Base-by-base conservation (phyloP, 2,329 filamentous ascomycete species). In the Xylariaceae sp. region DNA sequence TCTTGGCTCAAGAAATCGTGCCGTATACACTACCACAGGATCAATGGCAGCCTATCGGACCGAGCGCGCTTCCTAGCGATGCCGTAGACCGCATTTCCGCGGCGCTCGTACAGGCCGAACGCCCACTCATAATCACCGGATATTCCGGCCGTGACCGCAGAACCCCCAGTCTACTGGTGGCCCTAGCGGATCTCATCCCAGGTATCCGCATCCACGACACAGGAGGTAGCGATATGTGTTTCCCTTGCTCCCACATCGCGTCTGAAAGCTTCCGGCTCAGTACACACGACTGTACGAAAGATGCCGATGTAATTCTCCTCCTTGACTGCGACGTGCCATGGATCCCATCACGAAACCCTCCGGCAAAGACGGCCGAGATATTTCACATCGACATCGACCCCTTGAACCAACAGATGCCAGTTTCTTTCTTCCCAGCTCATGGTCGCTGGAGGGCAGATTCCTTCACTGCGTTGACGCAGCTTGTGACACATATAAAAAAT, bases 291-390 rank as follows among this genome's bases (percentile, higher is more conserved):
- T 71, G 70, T 43, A 82, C 85, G 59, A 74, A 71, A 53, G 77
- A 78, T 0, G 82, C 84, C 0, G 85, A 87, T 58, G 71, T 85
- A 39, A 84, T 87, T 39, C 61, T 88, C 5, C 75, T 87, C 2
- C 68, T 86, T 12, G 83, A 88, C 62, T 86, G 83, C 55, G 85
- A 87, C 60, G 81, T 87, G 0, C 84, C 85, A 0, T 87, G 83
- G 83, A 83, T 87, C 46, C 79, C 80, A 12, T 84, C 81, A 0
- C 77, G 77, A 53, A 84, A 79, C 68, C 75, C 76, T 41, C 84
- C 84, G 0, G 75, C 71, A 3, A 66, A 71, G 1, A 68, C 72
- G 6, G 77, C 82, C 2, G 81, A 75, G 51, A 80, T 87, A 54
- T 77, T 81, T 49, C 84, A 87, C 58, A 72, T 87, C 44, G 85